Percentiles rank a stretch among this genome's conserved stretches.
Evolutionary conservation across 2,329 filamentous ascomycete species (phyloP).

Genomic region (Apiospora kogelbergensis): DNA sequence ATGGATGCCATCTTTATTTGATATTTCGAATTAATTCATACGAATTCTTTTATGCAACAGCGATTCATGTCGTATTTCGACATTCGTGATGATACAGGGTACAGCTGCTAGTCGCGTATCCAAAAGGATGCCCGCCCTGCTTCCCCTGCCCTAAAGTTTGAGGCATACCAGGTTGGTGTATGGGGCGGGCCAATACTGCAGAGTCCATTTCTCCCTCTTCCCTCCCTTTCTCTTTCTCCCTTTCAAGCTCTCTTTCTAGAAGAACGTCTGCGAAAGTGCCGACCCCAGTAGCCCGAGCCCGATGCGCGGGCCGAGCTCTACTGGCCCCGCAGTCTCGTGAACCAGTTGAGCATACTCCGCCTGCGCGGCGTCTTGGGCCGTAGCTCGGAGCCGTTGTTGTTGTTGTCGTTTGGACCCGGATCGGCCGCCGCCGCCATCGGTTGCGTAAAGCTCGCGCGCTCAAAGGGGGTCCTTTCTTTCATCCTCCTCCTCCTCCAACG

Average conservation of each 20-base stretch:
- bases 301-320: conserved; percentile 23
- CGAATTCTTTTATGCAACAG: neutral
- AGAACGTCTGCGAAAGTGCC: neutral
- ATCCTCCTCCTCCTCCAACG: conserved; percentile 13
- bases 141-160: neutral
- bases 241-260: neutral
- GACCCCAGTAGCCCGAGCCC: neutral
- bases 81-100: neutral
- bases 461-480: conserved; percentile 17
- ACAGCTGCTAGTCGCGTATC: neutral
- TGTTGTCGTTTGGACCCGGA: conserved; percentile 10
- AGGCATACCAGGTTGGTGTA: too few species aligned
- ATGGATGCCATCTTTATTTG: too few species aligned
- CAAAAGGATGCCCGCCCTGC: neutral
- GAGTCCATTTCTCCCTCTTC: too few species aligned
- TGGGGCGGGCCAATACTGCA: too few species aligned
- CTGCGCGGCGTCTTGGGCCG: conserved; percentile 14
- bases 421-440: neutral
- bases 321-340: conserved; percentile 31
- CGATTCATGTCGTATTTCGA: neutral
- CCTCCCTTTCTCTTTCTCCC: neutral
- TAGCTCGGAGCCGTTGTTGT: conserved; percentile 16
- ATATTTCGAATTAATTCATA: too few species aligned
- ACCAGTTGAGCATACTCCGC: conserved; percentile 32
- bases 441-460: neutral